Percentiles rank a stretch among this genome's conserved stretches.
Evolutionary conservation across 23 red algal species (phyloP).

Genomic region (Chondrus crispus): DNA sequence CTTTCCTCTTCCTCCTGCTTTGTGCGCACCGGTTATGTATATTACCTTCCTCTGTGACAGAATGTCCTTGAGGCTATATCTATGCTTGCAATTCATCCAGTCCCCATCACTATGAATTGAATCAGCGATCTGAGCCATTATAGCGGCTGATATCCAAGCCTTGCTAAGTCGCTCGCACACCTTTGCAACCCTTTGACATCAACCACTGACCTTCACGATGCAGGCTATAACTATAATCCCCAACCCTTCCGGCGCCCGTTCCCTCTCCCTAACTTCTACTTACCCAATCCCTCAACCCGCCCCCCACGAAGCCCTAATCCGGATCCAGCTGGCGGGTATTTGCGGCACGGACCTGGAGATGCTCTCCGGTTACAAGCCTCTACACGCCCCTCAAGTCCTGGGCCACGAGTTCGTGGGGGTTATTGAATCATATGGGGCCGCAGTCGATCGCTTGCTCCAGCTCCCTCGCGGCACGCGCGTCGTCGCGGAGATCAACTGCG

Average conservation of each 20-base stretch:
- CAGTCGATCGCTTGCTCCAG: background rate
- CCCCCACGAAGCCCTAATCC: background rate
- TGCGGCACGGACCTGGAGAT: conserved; percentile 56
- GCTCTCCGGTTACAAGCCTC: conserved; percentile 28
- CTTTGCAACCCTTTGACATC: too few relatives aligned
- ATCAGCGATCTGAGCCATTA: too few relatives aligned
- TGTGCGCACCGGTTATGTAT: too few relatives aligned
- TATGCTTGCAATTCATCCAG: too few relatives aligned
- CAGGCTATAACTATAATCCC: background rate
- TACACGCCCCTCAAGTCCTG: background rate
- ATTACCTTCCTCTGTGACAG: too few relatives aligned
- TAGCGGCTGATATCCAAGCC: too few relatives aligned
- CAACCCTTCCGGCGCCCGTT: background rate
- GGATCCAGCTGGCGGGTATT: conserved; percentile 39
- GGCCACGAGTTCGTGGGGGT: conserved; percentile 64
- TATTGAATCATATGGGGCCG: background rate
- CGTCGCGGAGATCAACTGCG: conserved; percentile 65
- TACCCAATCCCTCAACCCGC: conserved; percentile 1
- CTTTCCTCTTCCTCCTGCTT: too few relatives aligned
- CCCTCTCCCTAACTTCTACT: background rate
- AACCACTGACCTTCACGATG: background rate
- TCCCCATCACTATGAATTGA: too few relatives aligned
- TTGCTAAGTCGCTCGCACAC: too few relatives aligned
- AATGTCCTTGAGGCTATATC: too few relatives aligned
- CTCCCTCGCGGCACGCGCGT: conserved; percentile 1